Conservation (phyloP, 148 eudicot species). For the Nyssa sinensis region DNA sequence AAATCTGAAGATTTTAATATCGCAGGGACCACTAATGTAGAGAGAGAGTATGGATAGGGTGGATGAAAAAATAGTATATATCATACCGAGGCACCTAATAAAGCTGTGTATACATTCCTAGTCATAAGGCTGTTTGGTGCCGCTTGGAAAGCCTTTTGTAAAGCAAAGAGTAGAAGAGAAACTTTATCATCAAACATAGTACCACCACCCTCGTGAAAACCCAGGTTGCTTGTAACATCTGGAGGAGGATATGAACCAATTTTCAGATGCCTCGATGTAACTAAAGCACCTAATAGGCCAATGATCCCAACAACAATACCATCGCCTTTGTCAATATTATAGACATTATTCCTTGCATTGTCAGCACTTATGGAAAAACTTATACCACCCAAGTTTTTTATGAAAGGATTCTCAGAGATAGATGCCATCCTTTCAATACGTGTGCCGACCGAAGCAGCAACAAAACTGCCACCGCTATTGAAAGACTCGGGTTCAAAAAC, state of each 20-base stretch:
- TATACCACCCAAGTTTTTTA: conserved; percentile 86
- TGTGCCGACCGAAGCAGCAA: conserved; percentile 6
- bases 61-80: conserved; percentile 2
- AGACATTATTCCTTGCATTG: conserved; percentile 93
- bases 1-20: neutral
- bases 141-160: conserved; percentile 97
- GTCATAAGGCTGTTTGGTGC: conserved; percentile 98
- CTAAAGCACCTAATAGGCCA: conserved; percentile 77
- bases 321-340: conserved; percentile 84
- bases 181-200: conserved; percentile 99
- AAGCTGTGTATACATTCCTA: conserved; percentile 60
- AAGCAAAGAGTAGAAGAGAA: conserved; percentile 80
- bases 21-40: neutral
- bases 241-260: conserved; percentile 52
- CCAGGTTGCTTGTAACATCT: conserved; percentile 50
- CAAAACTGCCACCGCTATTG: neutral
- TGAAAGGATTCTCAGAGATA: conserved; percentile 53
- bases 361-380: conserved; percentile 87
- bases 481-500: conserved; percentile 33
- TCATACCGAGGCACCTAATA: conserved; percentile 95
- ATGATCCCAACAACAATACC: conserved; percentile 80
- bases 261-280: conserved; percentile 70
- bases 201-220: conserved; percentile 74
- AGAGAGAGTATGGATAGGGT: neutral
- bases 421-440: conserved; percentile 63